These are phyloP conservation scores for Scheffersomyces segobiensis DNA, from an alignment of 1,139 yeast genomes.

Conservation along the genomic window DNA sequence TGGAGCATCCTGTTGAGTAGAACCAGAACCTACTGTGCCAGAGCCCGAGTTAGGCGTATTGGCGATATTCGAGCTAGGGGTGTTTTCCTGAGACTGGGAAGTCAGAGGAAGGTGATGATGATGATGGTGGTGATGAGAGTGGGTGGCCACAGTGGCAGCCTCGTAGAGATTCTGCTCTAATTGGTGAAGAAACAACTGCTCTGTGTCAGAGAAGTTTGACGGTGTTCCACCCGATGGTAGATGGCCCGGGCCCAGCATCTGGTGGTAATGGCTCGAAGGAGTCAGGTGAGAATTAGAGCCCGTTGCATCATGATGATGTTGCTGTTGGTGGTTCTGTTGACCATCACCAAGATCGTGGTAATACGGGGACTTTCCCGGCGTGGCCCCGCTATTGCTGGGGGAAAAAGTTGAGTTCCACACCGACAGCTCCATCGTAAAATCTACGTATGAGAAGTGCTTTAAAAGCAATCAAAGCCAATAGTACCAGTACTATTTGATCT, in stretches of 20 bases:
- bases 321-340: slow-evolving; percentile 6
- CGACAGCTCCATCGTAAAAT: slow-evolving; percentile 14
- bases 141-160: neutral
- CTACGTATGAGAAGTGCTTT: neutral
- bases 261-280: neutral
- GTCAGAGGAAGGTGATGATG: slow-evolving; percentile 10
- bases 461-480: neutral
- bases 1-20: neutral
- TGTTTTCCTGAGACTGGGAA: slow-evolving; percentile 12
- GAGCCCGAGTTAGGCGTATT: slow-evolving; percentile 6
- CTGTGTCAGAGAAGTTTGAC: slow-evolving; percentile 12
- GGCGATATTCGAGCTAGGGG: slow-evolving; percentile 11
- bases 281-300: neutral
- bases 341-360: slow-evolving; percentile 10
- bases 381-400: slow-evolving; percentile 14
- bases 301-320: slow-evolving; percentile 2
- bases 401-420: slow-evolving; percentile 19
- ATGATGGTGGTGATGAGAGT: slow-evolving; percentile 9
- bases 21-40: slow-evolving; percentile 5
- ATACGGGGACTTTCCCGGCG: slow-evolving; percentile 18
- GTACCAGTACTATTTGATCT: neutral
- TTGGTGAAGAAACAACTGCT: slow-evolving; percentile 16
- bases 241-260: neutral
- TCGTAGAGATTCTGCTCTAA: slow-evolving; percentile 14
- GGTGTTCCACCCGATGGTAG: slow-evolving; percentile 5